Evolutionary conservation across 129 eudicot genomes (phyloP), one percentile per base, ranked within the genome.

Genomic region (Lonicera japonica): DNA sequence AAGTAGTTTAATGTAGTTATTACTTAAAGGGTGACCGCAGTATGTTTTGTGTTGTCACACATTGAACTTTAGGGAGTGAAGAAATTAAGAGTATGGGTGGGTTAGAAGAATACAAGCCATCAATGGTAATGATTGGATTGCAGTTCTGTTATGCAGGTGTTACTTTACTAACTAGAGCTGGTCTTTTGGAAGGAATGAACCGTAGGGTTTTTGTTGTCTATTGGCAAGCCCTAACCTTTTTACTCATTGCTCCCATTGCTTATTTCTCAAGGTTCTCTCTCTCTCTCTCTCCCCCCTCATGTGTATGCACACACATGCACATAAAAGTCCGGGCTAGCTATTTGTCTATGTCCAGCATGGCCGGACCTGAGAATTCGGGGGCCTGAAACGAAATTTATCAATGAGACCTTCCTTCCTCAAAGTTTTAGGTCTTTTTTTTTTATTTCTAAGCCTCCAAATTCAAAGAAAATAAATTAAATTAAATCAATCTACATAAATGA

Each of bases 191-290:
- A 71, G 98, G 85, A 53, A 73, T 91, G 83, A 91, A 85, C 54
- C 87, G 96, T 7, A 73, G 90, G 54, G 81, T 91, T 14, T 91
- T 91, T 73, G 86, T 91, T 50, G 86, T 87, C 36, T 91, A 91
- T 62, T 73, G 98, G 50, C 98, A 91, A 75, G 77, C 73, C 60
- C 64, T 78, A 57, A 96, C 96, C 25, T 67, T 82, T 56, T 25
- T 84, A 29, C 63, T 87, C 43, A 77, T 87, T 40, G 54, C 83
- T 67, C 98, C 96, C 24, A 8, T 87, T 59, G 94, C 95, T 59
- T 81, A 58, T 54, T 58, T 83, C 61, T 39, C 84, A 17, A 80
- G 87, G 96, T 89, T 29, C 2, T 2, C 6, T 1, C 36, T 29
- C 2, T 6, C 6, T 46, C 39, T 65, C 58, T 58, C 46, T 19